phyloP scores from a whole-genome alignment of 352 stramenopile species.

The Blastocystis sp. region DNA sequence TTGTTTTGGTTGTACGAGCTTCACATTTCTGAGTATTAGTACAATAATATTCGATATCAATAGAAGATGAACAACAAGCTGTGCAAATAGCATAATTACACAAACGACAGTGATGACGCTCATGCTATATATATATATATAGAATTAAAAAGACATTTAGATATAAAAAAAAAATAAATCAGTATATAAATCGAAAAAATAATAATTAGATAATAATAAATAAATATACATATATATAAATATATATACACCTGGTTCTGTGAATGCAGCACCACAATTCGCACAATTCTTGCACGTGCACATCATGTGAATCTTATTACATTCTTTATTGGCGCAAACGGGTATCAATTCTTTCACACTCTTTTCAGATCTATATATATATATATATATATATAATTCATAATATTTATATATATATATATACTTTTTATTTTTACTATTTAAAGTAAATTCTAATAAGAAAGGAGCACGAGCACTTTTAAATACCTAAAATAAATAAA shows the following conservation, averaged over 20 bases:
- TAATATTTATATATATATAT: neutral
- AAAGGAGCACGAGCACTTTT: slow-evolving; percentile 67
- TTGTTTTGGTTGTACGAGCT: neutral
- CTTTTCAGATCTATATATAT: slow-evolving; percentile 4
- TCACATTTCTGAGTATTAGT: slow-evolving; percentile 8
- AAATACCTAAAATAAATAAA: too few species aligned
- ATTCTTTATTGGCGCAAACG: slow-evolving; percentile 30
- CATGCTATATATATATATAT: neutral
- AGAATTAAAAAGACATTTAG: neutral
- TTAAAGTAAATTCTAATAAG: slow-evolving; percentile 60
- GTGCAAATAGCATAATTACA: slow-evolving; percentile 25
- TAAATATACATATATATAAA: neutral
- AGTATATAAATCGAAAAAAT: neutral
- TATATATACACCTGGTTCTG: too few species aligned
- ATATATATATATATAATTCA: neutral
- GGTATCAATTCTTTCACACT: slow-evolving; percentile 1
- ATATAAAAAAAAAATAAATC: neutral
- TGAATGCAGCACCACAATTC: slow-evolving; percentile 1
- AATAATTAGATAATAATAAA: neutral
- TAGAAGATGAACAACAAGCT: slow-evolving; percentile 3
- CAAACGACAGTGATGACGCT: slow-evolving; percentile 19
- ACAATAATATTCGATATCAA: slow-evolving; percentile 7
- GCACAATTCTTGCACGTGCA: slow-evolving; percentile 24
- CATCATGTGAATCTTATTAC: slow-evolving; percentile 1
- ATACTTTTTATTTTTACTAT: neutral